Conservation (phyloP, 1,284 basidiomycete species). For the Pyrrhoderma noxium region DNA sequence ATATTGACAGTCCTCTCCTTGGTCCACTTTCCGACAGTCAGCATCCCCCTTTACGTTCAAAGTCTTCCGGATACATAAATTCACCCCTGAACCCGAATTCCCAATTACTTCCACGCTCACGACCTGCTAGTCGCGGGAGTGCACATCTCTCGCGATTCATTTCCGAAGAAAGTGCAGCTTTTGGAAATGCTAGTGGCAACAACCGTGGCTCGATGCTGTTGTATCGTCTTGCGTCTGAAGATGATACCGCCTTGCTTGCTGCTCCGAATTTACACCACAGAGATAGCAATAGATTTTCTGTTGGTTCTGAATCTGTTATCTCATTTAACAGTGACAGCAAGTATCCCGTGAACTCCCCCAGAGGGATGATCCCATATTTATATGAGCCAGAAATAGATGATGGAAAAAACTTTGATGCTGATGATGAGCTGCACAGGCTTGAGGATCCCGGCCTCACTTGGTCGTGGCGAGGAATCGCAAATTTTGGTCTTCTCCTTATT, state of each 20-base stretch:
- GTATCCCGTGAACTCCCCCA: constrained; percentile 43
- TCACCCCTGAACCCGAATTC: constrained; percentile 44
- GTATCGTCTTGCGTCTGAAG: constrained; percentile 49
- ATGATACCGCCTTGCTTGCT: constrained; percentile 26
- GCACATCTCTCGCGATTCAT: constrained; percentile 34
- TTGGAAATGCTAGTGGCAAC: constrained; percentile 25
- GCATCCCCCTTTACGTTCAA: constrained; percentile 27
- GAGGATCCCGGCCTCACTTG: constrained; percentile 40
- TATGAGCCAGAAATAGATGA: constrained; percentile 31
- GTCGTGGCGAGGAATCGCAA: constrained; percentile 36
- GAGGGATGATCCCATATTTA: constrained; percentile 52
- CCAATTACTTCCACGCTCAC: constrained; percentile 23
- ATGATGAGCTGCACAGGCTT: constrained; percentile 43
- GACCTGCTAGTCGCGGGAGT: constrained; percentile 29
- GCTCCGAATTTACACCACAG: constrained; percentile 6
- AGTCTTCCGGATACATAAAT: constrained; percentile 31
- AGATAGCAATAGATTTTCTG: constrained; percentile 30
- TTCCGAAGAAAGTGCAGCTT: constrained; percentile 41
- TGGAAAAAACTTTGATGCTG: constrained; percentile 53
- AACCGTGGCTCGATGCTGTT: constrained; percentile 57
- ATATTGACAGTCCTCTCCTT: no score
- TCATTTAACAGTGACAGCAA: constrained; percentile 61
- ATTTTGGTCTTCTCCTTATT: constrained; percentile 41
- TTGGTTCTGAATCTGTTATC: constrained; percentile 42
- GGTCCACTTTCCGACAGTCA: constrained; percentile 11